Evolutionary conservation across 148 eudicot genomes (phyloP).

Genomic region (Hydrangea macrophylla): DNA sequence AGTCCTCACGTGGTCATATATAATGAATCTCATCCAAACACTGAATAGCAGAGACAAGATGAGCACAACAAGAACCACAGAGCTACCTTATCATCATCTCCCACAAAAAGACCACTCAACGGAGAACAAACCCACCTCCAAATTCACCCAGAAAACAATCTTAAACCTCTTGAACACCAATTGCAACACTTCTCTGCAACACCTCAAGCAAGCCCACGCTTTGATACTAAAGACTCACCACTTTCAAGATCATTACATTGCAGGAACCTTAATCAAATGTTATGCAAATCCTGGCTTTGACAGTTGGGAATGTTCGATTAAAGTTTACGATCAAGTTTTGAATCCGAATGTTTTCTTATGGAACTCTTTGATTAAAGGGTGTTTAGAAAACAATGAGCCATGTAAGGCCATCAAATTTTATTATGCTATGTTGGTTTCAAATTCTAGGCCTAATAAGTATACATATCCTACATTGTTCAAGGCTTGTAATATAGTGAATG

Average conservation of each 20-base stretch:
- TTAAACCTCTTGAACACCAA: conserved; percentile 27
- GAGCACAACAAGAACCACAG: conserved; percentile 15
- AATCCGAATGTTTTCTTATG: conserved; percentile 37
- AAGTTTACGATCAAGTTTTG: conserved; percentile 21
- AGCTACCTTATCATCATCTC: conserved; percentile 21
- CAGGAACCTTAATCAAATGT: conserved; percentile 27
- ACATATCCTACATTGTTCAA: conserved; percentile 39
- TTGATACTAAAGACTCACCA: conserved; percentile 26
- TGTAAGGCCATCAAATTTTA: conserved; percentile 16
- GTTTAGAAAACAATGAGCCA: conserved; percentile 21
- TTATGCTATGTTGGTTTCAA: conserved; percentile 15
- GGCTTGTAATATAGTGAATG: conserved; percentile 23
- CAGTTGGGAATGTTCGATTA: conserved; percentile 11
- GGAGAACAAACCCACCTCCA: conserved; percentile 8
- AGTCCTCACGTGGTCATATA: too few relatives aligned
- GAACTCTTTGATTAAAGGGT: conserved; percentile 31
- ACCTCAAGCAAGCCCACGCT: conserved; percentile 37
- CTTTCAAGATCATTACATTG: conserved; percentile 32
- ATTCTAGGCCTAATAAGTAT: conserved; percentile 28
- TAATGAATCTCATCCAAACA: neutral
- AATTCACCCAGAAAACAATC: conserved; percentile 21
- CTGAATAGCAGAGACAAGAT: neutral
- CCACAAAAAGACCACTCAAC: conserved; percentile 10
- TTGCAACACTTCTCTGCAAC: conserved; percentile 31
- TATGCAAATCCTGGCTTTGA: conserved; percentile 26